phyloP scores from a whole-genome alignment of 2,329 filamentous ascomycete species.

The Cladophialophora yegresii region DNA sequence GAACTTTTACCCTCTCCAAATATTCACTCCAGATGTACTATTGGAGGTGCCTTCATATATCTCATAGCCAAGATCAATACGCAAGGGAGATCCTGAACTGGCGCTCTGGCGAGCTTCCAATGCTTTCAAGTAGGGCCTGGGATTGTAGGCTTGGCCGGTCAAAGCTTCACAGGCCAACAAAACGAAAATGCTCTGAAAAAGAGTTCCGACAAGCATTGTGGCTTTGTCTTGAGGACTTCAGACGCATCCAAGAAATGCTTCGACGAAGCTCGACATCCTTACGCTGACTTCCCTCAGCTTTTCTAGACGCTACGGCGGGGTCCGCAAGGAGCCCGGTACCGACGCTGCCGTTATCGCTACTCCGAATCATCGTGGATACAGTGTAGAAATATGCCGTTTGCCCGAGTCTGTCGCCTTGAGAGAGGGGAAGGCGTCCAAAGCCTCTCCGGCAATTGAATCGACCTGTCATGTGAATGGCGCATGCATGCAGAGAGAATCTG shows the following conservation, averaged over 20 bases:
- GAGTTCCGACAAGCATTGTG: background rate
- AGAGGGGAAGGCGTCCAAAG: background rate
- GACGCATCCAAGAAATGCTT: background rate
- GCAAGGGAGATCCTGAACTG: slow-evolving; percentile 25
- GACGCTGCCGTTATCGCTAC: background rate
- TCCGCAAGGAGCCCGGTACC: background rate
- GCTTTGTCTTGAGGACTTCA: background rate
- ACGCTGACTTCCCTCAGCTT: background rate
- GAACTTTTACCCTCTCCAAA: slow-evolving; percentile 49
- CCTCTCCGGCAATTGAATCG: slow-evolving; percentile 1
- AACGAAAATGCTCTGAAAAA: background rate
- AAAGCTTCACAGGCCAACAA: background rate
- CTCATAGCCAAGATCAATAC: slow-evolving; percentile 52
- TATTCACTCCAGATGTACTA: slow-evolving; percentile 45
- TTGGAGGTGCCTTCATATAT: slow-evolving; percentile 51
- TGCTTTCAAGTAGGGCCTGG: slow-evolving; percentile 13
- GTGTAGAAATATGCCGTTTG: background rate
- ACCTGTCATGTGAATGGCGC: background rate
- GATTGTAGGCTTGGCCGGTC: slow-evolving; percentile 10
- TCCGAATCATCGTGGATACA: too few species aligned
- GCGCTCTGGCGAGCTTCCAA: slow-evolving; percentile 19
- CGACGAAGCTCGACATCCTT: background rate
- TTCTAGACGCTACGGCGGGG: background rate
- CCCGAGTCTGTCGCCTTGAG: background rate
- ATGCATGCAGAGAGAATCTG: background rate